A percentile compares a stretch with the other conserved stretches of the same genome.
Evolutionary conservation across 1,284 basidiomycete species (phyloP).

Genomic region (Boletus sp.): DNA sequence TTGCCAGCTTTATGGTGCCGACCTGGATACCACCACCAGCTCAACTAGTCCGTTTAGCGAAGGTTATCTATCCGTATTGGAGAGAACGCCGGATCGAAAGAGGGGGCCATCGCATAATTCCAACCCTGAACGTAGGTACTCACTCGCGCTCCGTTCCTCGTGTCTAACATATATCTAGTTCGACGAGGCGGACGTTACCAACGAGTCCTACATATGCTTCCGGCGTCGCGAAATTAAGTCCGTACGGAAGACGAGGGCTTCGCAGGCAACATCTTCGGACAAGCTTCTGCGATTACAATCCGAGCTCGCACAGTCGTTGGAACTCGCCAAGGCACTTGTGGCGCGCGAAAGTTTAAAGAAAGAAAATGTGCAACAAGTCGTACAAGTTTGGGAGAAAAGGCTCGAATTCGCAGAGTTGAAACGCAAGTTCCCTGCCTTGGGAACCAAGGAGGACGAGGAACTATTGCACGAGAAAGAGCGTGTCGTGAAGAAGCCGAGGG

Average conservation of each 20-base stretch:
- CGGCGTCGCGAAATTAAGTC: constrained; percentile 93
- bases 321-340: constrained; percentile 68
- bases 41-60: constrained; percentile 59
- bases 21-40: constrained; percentile 56
- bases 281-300: constrained; percentile 77
- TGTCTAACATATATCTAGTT: constrained; percentile 44
- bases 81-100: constrained; percentile 71
- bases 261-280: constrained; percentile 85
- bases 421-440: constrained; percentile 65
- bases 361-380: constrained; percentile 54
- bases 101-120: constrained; percentile 76
- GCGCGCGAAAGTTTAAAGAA: constrained; percentile 76
- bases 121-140: constrained; percentile 66
- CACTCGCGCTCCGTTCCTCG: background rate
- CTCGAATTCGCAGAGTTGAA: constrained; percentile 77
- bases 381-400: constrained; percentile 77
- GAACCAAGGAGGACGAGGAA: constrained; percentile 79
- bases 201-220: constrained; percentile 98
- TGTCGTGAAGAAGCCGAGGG: constrained; percentile 55
- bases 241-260: constrained; percentile 89
- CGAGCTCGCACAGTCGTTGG: constrained; percentile 71
- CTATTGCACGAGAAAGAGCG: constrained; percentile 74
- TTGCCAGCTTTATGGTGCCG: constrained; percentile 61
- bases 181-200: constrained; percentile 86
- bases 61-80: constrained; percentile 78